These are phyloP conservation scores for Fusarium sp. DNA, from an alignment of 2,329 filamentous ascomycete genomes.

Conservation along the genomic window DNA sequence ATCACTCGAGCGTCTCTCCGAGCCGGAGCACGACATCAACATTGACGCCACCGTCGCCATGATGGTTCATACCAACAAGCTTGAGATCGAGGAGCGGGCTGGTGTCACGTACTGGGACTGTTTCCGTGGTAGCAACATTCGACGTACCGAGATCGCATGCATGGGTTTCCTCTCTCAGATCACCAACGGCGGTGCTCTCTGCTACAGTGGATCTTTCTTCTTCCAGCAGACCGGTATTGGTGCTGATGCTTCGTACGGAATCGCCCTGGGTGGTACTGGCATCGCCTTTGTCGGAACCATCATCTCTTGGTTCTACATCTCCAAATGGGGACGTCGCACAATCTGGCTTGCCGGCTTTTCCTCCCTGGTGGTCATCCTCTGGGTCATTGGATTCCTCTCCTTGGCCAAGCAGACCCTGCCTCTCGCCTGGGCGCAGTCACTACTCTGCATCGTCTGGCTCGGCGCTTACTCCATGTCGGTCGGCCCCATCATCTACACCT, in stretches of 20 bases:
- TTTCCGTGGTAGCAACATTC: slow-evolving; percentile 61
- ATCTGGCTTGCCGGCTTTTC: slow-evolving; percentile 58
- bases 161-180: slow-evolving; percentile 58
- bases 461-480: slow-evolving; percentile 58
- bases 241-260: slow-evolving; percentile 53
- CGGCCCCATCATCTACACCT: slow-evolving; percentile 58
- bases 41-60: slow-evolving; percentile 54
- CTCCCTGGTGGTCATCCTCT: slow-evolving; percentile 54
- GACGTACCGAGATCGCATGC: slow-evolving; percentile 60
- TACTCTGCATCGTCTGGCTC: slow-evolving; percentile 59
- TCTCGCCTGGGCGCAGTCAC: slow-evolving; percentile 56
- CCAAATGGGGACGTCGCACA: slow-evolving; percentile 55
- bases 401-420: slow-evolving; percentile 50
- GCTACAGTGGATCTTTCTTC: slow-evolving; percentile 60
- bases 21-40: slow-evolving; percentile 50
- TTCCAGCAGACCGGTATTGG: slow-evolving; percentile 59
- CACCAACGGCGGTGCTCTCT: slow-evolving; percentile 55
- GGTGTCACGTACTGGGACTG: slow-evolving; percentile 59
- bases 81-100: slow-evolving; percentile 56
- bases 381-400: slow-evolving; percentile 58
- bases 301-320: slow-evolving; percentile 59
- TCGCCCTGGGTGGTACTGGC: slow-evolving; percentile 57
- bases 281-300: slow-evolving; percentile 59
- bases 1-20: slow-evolving; percentile 49
- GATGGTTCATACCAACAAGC: slow-evolving; percentile 60